Evolutionary conservation across 2,329 filamentous ascomycete species (phyloP).

Genomic region (Corynespora cassiicola): DNA sequence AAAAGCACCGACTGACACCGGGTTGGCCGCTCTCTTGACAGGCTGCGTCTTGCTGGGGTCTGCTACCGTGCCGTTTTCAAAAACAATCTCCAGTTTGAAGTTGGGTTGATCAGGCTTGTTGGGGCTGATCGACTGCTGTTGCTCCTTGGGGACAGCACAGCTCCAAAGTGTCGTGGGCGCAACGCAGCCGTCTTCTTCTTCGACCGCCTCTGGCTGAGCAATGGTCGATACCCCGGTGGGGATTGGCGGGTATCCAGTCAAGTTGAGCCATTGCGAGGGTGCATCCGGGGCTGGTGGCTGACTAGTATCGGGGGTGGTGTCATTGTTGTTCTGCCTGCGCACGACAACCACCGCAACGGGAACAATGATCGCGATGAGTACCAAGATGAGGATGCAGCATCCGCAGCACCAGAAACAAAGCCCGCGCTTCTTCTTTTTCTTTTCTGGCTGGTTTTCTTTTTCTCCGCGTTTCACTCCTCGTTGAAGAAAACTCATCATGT

Average conservation of each 20-base stretch:
- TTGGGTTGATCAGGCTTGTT: slow-evolving; percentile 75
- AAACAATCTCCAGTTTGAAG: slow-evolving; percentile 77
- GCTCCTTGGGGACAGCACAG: slow-evolving; percentile 81
- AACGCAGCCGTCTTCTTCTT: slow-evolving; percentile 73
- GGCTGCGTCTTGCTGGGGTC: slow-evolving; percentile 35
- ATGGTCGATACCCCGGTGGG: slow-evolving; percentile 84
- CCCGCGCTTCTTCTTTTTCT: slow-evolving; percentile 38
- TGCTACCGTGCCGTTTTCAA: slow-evolving; percentile 58
- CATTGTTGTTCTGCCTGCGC: slow-evolving; percentile 49
- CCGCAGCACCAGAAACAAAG: slow-evolving; percentile 43
- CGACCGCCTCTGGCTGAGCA: slow-evolving; percentile 71
- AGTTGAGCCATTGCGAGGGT: slow-evolving; percentile 73
- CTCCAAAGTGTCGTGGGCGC: slow-evolving; percentile 80
- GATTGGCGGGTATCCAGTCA: slow-evolving; percentile 86
- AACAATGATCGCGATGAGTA: slow-evolving; percentile 48
- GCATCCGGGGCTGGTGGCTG: slow-evolving; percentile 21
- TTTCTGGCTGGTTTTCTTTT: slow-evolving; percentile 35
- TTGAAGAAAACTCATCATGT: slow-evolving; percentile 30
- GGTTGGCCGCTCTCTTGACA: slow-evolving; percentile 66
- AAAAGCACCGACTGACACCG: slow-evolving; percentile 49
- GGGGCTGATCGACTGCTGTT: slow-evolving; percentile 68
- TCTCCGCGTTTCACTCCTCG: slow-evolving; percentile 21
- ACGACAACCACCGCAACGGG: slow-evolving; percentile 44
- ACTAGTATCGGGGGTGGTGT: slow-evolving; percentile 23
- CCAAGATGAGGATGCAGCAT: slow-evolving; percentile 41